Evolutionary conservation across 2,329 filamentous ascomycete species (phyloP).

Genomic region (Dactylonectria estremocensis): DNA sequence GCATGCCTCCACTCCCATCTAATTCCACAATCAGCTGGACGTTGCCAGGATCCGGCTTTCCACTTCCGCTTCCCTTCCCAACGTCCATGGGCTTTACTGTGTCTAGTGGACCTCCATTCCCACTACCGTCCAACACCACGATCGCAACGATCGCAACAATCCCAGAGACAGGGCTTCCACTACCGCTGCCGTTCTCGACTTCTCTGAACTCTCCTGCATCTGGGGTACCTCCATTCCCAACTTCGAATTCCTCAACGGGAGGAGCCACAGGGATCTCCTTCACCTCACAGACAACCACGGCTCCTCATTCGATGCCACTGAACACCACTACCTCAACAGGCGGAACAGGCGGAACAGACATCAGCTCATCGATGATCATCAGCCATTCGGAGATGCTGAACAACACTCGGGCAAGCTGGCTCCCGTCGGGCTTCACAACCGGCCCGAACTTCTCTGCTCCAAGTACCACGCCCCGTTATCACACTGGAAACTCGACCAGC

Average conservation of each 20-base stretch:
- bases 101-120: background rate
- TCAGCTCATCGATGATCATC: constrained; percentile 24
- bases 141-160: too few species aligned
- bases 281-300: constrained; percentile 26
- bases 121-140: constrained; percentile 25
- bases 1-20: constrained; percentile 27
- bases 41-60: constrained; percentile 19
- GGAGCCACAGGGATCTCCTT: constrained; percentile 18
- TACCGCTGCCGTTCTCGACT: constrained; percentile 13
- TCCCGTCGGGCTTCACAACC: constrained; percentile 32
- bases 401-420: constrained; percentile 27
- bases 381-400: constrained; percentile 29
- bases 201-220: background rate
- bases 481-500: constrained; percentile 34
- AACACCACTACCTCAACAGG: constrained; percentile 34
- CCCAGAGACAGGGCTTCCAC: constrained; percentile 22
- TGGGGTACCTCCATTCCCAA: background rate
- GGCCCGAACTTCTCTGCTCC: constrained; percentile 14
- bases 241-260: constrained; percentile 16
- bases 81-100: background rate
- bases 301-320: constrained; percentile 27
- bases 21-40: constrained; percentile 35
- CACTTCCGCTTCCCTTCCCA: constrained; percentile 15
- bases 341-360: background rate
- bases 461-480: constrained; percentile 22